phyloP scores from a whole-genome alignment of 495 filamentous ascomycete genomes.

The Arthonia radiata region DNA sequence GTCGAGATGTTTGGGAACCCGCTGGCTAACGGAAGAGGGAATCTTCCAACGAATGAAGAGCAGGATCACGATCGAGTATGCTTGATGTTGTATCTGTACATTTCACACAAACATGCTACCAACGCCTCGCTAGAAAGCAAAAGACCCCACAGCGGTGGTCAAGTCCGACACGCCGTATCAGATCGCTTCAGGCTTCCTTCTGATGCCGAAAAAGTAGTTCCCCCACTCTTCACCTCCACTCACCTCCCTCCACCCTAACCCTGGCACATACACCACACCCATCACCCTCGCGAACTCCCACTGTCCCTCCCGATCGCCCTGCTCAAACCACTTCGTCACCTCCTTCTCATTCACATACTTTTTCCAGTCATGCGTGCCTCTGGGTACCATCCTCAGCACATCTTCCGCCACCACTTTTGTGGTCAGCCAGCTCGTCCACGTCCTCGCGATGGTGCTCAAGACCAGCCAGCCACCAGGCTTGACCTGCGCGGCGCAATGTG shows the following conservation, averaged over 20 bases:
- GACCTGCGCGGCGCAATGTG: conserved; percentile 40
- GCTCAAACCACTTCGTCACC: conserved; percentile 33
- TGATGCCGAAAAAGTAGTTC: conserved; percentile 89
- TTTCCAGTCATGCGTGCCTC: conserved; percentile 81
- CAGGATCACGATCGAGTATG: no score
- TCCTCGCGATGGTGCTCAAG: conserved; percentile 71
- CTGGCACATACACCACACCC: conserved; percentile 80
- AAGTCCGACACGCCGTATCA: no score
- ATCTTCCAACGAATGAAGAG: no score
- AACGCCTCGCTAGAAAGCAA: no score
- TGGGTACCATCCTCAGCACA: conserved; percentile 62
- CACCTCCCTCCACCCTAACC: conserved; percentile 75
- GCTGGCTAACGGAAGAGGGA: no score
- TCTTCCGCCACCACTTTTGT: conserved; percentile 89
- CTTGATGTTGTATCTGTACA: no score
- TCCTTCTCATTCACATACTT: conserved; percentile 85
- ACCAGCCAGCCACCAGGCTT: conserved; percentile 83
- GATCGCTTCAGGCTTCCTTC: conserved; percentile 28
- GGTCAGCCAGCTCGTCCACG: conserved; percentile 62
- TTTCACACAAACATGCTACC: no score
- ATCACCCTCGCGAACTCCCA: conserved; percentile 27
- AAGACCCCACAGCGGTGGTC: no score
- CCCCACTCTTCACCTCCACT: conserved; percentile 60
- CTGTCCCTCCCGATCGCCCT: conserved; percentile 26
- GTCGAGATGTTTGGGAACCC: no score